Conservation (phyloP, 495 filamentous ascomycete genomes). For the Neurospora sp. region DNA sequence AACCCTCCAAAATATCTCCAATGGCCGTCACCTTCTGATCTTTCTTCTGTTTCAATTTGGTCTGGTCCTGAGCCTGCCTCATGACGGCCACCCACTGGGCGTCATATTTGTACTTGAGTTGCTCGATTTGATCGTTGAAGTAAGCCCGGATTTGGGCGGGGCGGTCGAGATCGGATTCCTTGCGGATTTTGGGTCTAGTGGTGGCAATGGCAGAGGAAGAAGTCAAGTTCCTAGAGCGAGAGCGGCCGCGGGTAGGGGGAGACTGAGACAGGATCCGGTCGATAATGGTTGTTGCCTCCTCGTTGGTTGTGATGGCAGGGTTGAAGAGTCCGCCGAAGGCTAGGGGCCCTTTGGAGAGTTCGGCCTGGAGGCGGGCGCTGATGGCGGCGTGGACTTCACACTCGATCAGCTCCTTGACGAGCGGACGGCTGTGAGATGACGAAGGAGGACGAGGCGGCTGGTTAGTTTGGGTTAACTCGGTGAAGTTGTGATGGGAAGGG, state of each 20-base stretch:
- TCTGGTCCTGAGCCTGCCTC: neutral
- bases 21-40: neutral
- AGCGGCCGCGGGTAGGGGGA: neutral
- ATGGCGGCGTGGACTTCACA: neutral
- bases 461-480: neutral
- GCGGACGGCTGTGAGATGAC: neutral
- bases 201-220: neutral
- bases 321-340: neutral
- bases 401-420: neutral
- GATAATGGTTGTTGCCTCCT: neutral
- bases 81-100: neutral
- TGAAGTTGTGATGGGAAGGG: neutral
- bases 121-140: neutral
- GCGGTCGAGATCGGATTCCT: neutral
- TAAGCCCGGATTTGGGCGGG: neutral
- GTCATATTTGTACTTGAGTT: neutral
- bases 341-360: neutral
- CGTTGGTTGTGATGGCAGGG: neutral
- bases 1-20: neutral
- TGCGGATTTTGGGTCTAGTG: neutral
- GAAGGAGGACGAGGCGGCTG: neutral
- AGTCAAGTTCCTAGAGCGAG: neutral
- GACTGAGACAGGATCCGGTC: neutral
- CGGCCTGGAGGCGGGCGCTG: neutral
- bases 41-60: neutral